Percentiles rank a stretch among this genome's conserved stretches.
Evolutionary conservation across 2,329 filamentous ascomycete genomes (phyloP).

Genomic region (Pyrenochaeta sp.): DNA sequence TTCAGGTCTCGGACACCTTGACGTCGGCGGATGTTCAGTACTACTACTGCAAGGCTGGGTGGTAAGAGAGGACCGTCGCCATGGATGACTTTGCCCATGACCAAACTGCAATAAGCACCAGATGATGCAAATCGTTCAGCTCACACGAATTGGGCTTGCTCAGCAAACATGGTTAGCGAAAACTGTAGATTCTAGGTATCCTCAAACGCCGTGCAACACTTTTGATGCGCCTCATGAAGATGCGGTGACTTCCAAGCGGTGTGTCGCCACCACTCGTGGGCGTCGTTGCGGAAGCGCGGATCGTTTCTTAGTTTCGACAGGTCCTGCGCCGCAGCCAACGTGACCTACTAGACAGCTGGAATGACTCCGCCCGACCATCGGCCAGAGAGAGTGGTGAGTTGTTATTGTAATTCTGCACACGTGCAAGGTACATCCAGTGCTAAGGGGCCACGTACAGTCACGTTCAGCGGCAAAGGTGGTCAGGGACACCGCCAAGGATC

Average conservation of each 20-base stretch:
- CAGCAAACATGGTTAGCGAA: conserved; percentile 21
- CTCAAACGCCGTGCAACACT: conserved; percentile 14
- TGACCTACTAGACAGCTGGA: conserved; percentile 11
- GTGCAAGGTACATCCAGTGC: conserved; percentile 37
- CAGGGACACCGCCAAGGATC: conserved; percentile 36
- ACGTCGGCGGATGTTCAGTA: neutral
- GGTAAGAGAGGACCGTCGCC: too few relatives aligned
- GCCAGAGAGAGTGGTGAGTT: conserved; percentile 10
- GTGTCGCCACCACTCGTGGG: conserved; percentile 21
- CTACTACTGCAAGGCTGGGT: neutral
- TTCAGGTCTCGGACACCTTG: neutral
- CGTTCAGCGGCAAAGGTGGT: conserved; percentile 9
- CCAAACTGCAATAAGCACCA: neutral
- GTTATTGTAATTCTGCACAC: conserved; percentile 23
- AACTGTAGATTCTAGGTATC: conserved; percentile 22
- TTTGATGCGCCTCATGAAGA: conserved; percentile 8
- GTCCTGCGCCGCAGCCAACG: conserved; percentile 11
- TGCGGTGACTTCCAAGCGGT: conserved; percentile 41
- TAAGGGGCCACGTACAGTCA: conserved; percentile 37
- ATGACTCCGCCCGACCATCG: conserved; percentile 14
- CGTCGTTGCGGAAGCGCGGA: conserved; percentile 16
- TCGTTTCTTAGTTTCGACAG: conserved; percentile 2
- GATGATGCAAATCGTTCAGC: neutral
- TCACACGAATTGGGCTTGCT: conserved; percentile 5
- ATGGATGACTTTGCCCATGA: too few relatives aligned